Base-by-base conservation (phyloP, 805 yeast genomes). In the Komagataella populi region DNA sequence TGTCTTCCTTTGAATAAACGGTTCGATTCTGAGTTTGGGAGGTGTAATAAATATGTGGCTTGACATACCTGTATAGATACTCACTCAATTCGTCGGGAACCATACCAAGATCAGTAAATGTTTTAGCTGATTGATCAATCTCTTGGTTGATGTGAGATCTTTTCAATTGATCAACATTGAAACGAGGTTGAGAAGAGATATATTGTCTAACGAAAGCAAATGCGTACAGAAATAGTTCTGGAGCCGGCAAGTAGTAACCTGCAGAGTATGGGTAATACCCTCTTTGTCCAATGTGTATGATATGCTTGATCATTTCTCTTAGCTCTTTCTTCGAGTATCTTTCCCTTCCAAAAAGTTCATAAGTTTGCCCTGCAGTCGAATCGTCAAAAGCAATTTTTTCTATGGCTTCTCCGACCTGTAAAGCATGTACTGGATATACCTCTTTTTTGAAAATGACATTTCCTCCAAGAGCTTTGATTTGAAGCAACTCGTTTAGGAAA, bases 341-440 rank as follows among this genome's bases (percentile, higher is more conserved):
- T 65, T 84, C 84, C n/a, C 81, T 76, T 10, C 95, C 95, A 60
- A 69, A 72, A 56, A 87, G 74, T 68, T 87, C 95, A 66, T 68
- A 87, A 49, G 83, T 74, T 66, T 84, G 76, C 54, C 95, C 95
- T 12, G 74, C 73, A 18, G 95, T 87, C 50, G 86, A 70, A 65
- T 87, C 95, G 63, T 87, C 90, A 64, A 70, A 87, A 7, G 87
- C 90, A 58, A 87, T 85, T 57, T 71, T 75, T 70, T 84, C 93
- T 57, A 87, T 71, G 3, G 86, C 95, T 56, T 76, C 70, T 20
- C 93, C 91, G 52, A 87, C 89, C 62, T 87, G 95, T 49, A 71
- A 57, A 44, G 81, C 87, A 62, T 84, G 87, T n/a, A 81, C 80
- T 46, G 96, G 96, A 59, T 76, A 73, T 47, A 82, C 65, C 66